These are phyloP conservation scores for Dryas octopetala DNA, from an alignment of 306 rosid genomes.

Conservation along the genomic window DNA sequence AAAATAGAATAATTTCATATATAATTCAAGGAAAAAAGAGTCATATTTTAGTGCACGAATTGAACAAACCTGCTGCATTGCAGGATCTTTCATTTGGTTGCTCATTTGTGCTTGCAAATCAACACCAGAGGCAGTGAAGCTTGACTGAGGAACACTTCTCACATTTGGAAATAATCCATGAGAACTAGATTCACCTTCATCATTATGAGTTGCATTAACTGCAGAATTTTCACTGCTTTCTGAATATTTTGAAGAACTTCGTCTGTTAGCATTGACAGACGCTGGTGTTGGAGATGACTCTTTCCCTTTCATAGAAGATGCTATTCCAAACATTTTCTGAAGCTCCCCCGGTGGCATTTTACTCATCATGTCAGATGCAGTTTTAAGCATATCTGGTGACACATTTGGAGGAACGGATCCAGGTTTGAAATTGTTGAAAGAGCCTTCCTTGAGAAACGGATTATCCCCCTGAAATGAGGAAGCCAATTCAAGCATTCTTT, in stretches of 20 bases:
- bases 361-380: constrained; percentile 77
- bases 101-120: constrained; percentile 95
- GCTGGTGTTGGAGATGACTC: constrained; percentile 44
- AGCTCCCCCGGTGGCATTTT: constrained; percentile 82
- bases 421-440: constrained; percentile 41
- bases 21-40: background rate
- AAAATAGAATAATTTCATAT: constrained; percentile 8
- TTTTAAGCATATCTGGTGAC: constrained; percentile 85
- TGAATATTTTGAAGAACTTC: constrained; percentile 39
- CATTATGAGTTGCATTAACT: constrained; percentile 26
- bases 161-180: constrained; percentile 39
- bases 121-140: constrained; percentile 61
- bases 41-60: constrained; percentile 16
- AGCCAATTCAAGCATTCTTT: constrained; percentile 75
- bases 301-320: constrained; percentile 64
- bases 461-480: constrained; percentile 65
- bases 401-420: constrained; percentile 61
- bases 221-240: constrained; percentile 35
- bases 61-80: constrained; percentile 78
- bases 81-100: constrained; percentile 96
- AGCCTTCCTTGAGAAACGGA: constrained; percentile 44
- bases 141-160: constrained; percentile 51
- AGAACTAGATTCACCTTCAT: constrained; percentile 53
- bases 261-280: constrained; percentile 32
- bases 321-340: constrained; percentile 84